Conservation (phyloP, 345 rosid genomes). For the Eucalyptus microcorys region DNA sequence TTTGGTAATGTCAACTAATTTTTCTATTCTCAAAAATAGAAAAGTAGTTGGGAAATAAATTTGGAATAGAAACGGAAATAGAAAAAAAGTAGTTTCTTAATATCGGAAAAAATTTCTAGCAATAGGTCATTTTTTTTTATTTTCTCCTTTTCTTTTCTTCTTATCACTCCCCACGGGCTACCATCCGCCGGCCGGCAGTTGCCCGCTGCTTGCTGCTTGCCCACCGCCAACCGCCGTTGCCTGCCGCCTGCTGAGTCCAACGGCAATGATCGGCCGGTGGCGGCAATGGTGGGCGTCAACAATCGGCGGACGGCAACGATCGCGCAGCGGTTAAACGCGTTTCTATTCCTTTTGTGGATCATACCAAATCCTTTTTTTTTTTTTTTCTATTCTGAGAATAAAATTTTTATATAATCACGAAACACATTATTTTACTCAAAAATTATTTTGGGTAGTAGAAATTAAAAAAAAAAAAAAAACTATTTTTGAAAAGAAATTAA, state of each 20-base stretch:
- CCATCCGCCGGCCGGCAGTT: accelerated
- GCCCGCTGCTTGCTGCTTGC: accelerated
- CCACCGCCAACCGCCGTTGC: accelerated
- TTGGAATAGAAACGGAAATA: no score
- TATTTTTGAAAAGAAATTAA: no score
- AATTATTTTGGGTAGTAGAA: accelerated
- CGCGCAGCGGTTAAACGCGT: accelerated
- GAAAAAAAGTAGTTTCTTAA: no score
- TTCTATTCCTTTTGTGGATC: accelerated
- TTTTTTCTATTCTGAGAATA: accelerated
- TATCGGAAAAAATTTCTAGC: accelerated
- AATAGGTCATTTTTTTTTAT: no score
- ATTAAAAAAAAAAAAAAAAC: accelerated
- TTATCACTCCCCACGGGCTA: no score
- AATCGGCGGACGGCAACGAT: accelerated
- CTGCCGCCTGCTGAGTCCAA: accelerated
- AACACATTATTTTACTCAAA: accelerated
- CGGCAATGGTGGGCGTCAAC: accelerated
- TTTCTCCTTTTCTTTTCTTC: no score
- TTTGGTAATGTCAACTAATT: no score
- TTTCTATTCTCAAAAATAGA: accelerated
- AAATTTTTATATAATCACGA: accelerated
- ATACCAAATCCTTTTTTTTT: accelerated
- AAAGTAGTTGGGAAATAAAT: accelerated
- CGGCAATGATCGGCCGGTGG: accelerated